Conservation (phyloP, 176 grass and related monocot genomes). For the Carex littledalei region DNA sequence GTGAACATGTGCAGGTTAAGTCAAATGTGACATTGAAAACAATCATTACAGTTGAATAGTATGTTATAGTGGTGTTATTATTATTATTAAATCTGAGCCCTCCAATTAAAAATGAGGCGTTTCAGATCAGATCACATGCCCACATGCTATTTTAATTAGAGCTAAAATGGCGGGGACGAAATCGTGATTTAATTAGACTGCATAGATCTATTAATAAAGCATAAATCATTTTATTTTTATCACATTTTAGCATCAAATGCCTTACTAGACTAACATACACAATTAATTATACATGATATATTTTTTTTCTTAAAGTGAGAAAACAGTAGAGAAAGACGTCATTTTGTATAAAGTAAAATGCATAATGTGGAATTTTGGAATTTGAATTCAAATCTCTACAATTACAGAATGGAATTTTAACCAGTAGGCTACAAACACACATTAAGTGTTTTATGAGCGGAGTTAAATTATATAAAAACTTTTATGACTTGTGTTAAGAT, state of each 20-base stretch:
- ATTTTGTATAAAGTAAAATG: too few species aligned
- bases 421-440: too few species aligned
- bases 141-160: background rate
- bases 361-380: too few species aligned
- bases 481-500: too few species aligned
- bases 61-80: background rate
- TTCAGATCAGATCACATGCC: background rate
- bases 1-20: background rate
- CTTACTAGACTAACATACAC: background rate
- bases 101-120: background rate
- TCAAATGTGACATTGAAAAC: background rate
- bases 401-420: too few species aligned
- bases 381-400: too few species aligned
- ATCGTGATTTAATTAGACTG: background rate
- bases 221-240: background rate
- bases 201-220: background rate
- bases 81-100: background rate
- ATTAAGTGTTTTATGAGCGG: too few species aligned
- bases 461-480: too few species aligned
- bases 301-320: too few species aligned
- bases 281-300: too few species aligned
- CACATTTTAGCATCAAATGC: background rate
- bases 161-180: background rate
- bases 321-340: too few species aligned
- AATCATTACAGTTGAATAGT: background rate